Evolutionary conservation across 2,329 filamentous ascomycete species (phyloP).

Genomic region (Trichoderma cornu-damae): DNA sequence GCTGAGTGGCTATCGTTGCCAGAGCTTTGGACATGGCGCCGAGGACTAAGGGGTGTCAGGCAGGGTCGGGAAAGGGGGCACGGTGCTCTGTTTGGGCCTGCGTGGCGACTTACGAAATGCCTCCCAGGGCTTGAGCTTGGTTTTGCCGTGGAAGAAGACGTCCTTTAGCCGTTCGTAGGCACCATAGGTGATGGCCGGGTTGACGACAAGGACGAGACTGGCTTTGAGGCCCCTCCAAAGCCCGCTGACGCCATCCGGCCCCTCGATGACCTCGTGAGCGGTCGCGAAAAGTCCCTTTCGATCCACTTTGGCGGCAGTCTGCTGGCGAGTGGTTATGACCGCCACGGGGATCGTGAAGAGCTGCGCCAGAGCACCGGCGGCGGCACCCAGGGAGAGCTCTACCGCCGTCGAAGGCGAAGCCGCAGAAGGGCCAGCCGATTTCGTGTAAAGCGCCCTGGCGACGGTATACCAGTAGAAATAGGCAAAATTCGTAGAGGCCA

Average conservation of each 20-base stretch:
- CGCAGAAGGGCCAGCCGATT: constrained; percentile 44
- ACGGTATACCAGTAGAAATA: constrained; percentile 99
- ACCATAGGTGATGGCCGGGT: constrained; percentile 96
- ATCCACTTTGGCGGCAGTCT: constrained; percentile 81
- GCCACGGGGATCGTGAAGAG: constrained; percentile 94
- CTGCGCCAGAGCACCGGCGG: constrained; percentile 86
- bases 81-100: background rate
- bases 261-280: constrained; percentile 79
- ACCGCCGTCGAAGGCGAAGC: constrained; percentile 67
- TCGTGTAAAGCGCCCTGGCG: constrained; percentile 74
- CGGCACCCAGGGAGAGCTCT: constrained; percentile 79
- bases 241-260: constrained; percentile 82
- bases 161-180: constrained; percentile 87
- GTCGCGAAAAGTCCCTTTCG: constrained; percentile 84
- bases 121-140: constrained; percentile 72
- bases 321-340: constrained; percentile 91
- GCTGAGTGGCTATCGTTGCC: constrained; percentile 88
- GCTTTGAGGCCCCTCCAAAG: constrained; percentile 95
- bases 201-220: constrained; percentile 89
- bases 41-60: constrained; percentile 54
- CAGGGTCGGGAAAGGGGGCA: background rate
- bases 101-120: constrained; percentile 69
- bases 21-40: constrained; percentile 89
- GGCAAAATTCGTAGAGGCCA: constrained; percentile 96
- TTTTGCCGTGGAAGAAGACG: constrained; percentile 69